Percentiles rank a stretch among this genome's conserved stretches.
phyloP scores from a whole-genome alignment of 257 asterid genomes.

The Henckelia pumila region DNA sequence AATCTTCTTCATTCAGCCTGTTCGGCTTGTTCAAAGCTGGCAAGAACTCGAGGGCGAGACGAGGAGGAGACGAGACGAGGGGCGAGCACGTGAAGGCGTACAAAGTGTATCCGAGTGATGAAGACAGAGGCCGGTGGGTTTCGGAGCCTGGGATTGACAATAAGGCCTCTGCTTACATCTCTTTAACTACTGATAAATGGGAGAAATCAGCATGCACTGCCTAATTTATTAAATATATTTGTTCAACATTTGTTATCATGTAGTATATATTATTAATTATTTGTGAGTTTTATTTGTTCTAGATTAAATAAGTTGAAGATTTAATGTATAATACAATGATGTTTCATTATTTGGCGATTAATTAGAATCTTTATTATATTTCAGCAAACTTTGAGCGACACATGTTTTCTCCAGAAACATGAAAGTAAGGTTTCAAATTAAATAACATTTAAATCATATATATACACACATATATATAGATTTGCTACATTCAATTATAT shows the following conservation, averaged over 20 bases:
- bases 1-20: too few relatives aligned
- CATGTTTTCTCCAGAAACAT: too few relatives aligned
- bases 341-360: too few relatives aligned
- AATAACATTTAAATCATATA: too few relatives aligned
- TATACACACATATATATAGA: too few relatives aligned
- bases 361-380: too few relatives aligned
- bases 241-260: neutral
- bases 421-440: too few relatives aligned
- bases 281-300: constrained; percentile 7
- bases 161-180: constrained; percentile 50
- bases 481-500: too few relatives aligned
- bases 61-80: constrained; percentile 23
- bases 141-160: constrained; percentile 61
- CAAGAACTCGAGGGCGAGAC: constrained; percentile 22
- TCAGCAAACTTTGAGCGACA: too few relatives aligned
- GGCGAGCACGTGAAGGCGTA: constrained; percentile 41
- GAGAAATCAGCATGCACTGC: constrained; percentile 19
- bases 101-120: constrained; percentile 51
- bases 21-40: constrained; percentile 32
- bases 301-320: too few relatives aligned
- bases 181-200: constrained; percentile 42
- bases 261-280: too few relatives aligned
- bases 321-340: too few relatives aligned
- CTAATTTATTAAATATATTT: constrained; percentile 3
- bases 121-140: constrained; percentile 59